Base-by-base conservation (phyloP, 2,329 filamentous ascomycete genomes). In the Lizonia empirigonia region DNA sequence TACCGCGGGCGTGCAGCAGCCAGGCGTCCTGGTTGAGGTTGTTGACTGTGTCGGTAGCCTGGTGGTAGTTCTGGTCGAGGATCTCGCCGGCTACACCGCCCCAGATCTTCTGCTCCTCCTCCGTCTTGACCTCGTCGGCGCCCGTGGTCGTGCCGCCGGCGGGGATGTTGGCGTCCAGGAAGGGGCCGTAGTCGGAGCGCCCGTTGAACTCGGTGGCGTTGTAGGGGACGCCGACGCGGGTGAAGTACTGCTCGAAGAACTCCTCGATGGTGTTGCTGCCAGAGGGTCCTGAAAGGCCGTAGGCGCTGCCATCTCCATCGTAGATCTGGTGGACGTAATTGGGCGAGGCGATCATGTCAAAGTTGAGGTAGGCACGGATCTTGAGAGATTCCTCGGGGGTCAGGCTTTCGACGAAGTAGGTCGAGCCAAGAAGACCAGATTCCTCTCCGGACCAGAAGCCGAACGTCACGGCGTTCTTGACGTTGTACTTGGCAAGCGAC, bases 381-480 rank as follows among this genome's bases (percentile, higher is more conserved):
- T 70, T 67, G 23, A 56, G 56, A 16, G 63, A 55, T 48, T 71
- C 71, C 5, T 47, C 60, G 7, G 60, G 46, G 6, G 67, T 47
- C 36, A 63, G 44, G 37, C 46, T 56, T 29, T 62, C 56, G 30
- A 73, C 67, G 50, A 72, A 75, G 59, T 69, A 68, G 2, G 60
- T 60, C 0, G 68, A 70, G 15, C 72, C 74, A 9, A 74, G 58
- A 10, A 72, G 63, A n/a, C 67, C 71, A 6, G 62, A 59, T 52
- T 76, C 74, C 44, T 76, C 74, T 4, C 61, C 74, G 20, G 65
- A 59, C 72, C 72, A 75, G 59, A 68, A 76, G 18, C 64, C 70
- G 48, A 75, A 75, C 20, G 69, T 68, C 1, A 76, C 71, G 10
- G 71, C 71, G 47, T 75, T 75, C 39, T 67, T 72, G 50, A 85